Evolutionary conservation across 768 basidiomycete genomes (phyloP).

Genomic region (Austroboletus festivus): DNA sequence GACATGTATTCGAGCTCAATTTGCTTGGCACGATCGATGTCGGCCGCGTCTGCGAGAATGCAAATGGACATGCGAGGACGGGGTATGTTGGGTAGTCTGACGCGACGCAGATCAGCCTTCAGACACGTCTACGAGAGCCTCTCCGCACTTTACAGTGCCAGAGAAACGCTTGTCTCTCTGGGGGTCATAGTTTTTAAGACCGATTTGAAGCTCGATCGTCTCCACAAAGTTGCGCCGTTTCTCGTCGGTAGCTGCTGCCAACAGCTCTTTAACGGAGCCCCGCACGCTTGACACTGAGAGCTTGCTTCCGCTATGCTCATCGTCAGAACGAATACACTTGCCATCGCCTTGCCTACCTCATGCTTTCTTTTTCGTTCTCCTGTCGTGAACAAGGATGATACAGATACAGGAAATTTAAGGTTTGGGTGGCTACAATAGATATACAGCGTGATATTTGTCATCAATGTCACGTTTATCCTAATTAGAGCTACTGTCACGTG

Average conservation of each 20-base stretch:
- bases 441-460: constrained; percentile 36
- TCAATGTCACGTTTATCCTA: constrained; percentile 14
- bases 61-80: constrained; percentile 99
- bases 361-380: constrained; percentile 22
- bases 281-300: constrained; percentile 99
- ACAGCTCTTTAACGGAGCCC: constrained; percentile 90
- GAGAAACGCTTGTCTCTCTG: constrained; percentile 99
- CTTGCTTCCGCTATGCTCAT: constrained; percentile 62
- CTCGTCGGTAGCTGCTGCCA: constrained; percentile 80
- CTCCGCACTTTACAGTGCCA: constrained; percentile 83
- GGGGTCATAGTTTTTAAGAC: constrained; percentile 98
- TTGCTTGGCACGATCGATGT: constrained; percentile 98
- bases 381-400: constrained; percentile 24
- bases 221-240: constrained; percentile 93
- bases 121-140: too few relatives aligned
- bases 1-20: constrained; percentile 99
- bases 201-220: constrained; percentile 95
- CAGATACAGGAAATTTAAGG: constrained; percentile 25
- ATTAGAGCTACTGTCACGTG: constrained; percentile 9
- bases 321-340: too few relatives aligned
- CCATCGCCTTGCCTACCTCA: too few relatives aligned
- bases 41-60: constrained; percentile 98
- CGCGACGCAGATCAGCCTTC: not conserved
- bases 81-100: constrained; percentile 91
- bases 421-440: constrained; percentile 30